Base-by-base conservation (phyloP, 345 rosid species). In the Rhodamnia rubescens region DNA sequence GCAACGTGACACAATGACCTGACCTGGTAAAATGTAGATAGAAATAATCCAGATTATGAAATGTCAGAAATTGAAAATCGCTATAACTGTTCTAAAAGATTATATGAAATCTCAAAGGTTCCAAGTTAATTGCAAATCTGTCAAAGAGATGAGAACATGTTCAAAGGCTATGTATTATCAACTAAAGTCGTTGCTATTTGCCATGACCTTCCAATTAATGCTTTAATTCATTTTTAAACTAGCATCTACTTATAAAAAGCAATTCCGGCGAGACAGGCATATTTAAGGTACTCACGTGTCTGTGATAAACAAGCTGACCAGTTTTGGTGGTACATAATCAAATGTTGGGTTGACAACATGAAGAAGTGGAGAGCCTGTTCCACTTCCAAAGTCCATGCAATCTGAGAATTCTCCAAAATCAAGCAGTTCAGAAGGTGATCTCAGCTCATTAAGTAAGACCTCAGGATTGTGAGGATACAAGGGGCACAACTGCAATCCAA, bases 361-460 rank as follows among this genome's bases (percentile, higher is more conserved):
- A 89, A 98, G 96, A 87, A 91, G 96, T 47, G 95, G 96, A 87
- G 96, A 91, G 54, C 97, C 97, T 1, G 84, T 85, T 86, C 91
- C 93, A 83, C 88, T 90, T 86, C 96, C 94, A 86, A 90, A 96
- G 86, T 96, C 99, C 91, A 98, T 87, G 91, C 98, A 95, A 90
- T 98, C 98, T 57, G 99, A 98, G 91, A 98, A 95, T 87, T 98
- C 99, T 85, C 99, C 99, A 89, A 98, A 98, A 90, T 97, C 98
- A 84, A 96, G 91, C 58, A 96, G 89, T 91, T 97, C 99, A 42
- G 98, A 96, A 82, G 99, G 99, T 52, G 98, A 96, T 90, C 99
- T 95, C 91, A 96, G 91, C 88, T 98, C 99, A 89, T 98, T 98
- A 47, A 96, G 92, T 83, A 95, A 89, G 55, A 95, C 98, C 92